Percentiles rank a stretch among this genome's conserved stretches.
Conservation (phyloP, 73 alveolate genomes). For the Tetrahymena borealis region DNA sequence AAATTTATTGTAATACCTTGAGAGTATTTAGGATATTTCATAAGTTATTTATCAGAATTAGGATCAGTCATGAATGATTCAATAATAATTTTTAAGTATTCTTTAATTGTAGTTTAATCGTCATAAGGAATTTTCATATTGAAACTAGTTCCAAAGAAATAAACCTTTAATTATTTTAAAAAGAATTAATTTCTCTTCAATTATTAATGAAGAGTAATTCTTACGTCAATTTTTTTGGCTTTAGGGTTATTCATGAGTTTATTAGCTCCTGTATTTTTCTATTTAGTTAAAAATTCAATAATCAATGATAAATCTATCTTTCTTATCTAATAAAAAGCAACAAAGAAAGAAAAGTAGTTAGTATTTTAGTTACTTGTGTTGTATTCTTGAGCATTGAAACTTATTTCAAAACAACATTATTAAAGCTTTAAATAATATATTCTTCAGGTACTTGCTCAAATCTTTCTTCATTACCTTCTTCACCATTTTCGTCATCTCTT, state of each 20-base stretch:
- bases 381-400: not conserved
- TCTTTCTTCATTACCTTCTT: not conserved
- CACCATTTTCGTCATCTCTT: not conserved
- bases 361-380: not conserved
- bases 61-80: not conserved
- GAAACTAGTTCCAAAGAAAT: not conserved
- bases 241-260: not conserved
- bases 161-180: not conserved
- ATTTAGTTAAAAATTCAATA: not conserved
- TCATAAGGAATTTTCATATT: not conserved
- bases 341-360: not conserved
- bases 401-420: not conserved
- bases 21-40: not conserved
- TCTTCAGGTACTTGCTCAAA: not conserved
- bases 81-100: not conserved
- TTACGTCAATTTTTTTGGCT: not conserved
- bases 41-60: not conserved
- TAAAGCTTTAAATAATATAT: not conserved
- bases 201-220: not conserved
- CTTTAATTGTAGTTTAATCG: not conserved
- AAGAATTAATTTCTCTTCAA: not conserved
- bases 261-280: not conserved
- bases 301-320: not conserved
- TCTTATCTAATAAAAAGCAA: not conserved
- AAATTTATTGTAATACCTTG: not conserved